A percentile compares a stretch with the other conserved stretches of the same genome.
Conservation (phyloP, 768 basidiomycete genomes). For the Clitopilus hobsonii region DNA sequence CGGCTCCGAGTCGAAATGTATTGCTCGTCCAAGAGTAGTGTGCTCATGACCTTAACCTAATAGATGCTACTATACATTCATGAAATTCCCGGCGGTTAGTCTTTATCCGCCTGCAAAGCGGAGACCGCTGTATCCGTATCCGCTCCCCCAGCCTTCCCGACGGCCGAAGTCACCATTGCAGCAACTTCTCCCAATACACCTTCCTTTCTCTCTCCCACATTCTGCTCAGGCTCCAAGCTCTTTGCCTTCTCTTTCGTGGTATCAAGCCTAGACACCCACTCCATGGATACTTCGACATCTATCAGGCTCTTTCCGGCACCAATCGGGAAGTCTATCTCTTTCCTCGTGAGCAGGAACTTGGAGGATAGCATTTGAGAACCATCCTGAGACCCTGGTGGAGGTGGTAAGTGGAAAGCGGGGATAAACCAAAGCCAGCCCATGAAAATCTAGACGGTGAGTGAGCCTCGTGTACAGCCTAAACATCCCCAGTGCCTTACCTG, state of each 20-base stretch:
- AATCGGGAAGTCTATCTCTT: constrained; percentile 75
- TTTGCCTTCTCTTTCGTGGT: constrained; percentile 2
- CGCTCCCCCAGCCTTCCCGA: background rate
- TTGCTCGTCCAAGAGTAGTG: too few species aligned
- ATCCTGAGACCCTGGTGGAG: constrained; percentile 15
- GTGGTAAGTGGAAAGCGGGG: constrained; percentile 75
- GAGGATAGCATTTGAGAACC: constrained; percentile 15
- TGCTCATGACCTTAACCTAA: too few species aligned
- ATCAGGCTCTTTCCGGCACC: constrained; percentile 66
- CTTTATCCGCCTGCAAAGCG: background rate
- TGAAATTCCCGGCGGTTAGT: background rate
- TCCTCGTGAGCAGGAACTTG: constrained; percentile 43
- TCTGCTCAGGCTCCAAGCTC: background rate
- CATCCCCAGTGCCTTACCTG: too few species aligned
- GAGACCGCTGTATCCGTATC: background rate
- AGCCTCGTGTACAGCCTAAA: too few species aligned
- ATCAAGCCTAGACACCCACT: constrained; percentile 27
- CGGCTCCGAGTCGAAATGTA: too few species aligned
- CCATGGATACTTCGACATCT: constrained; percentile 61
- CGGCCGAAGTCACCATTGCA: background rate
- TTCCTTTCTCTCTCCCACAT: background rate
- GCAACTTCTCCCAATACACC: background rate
- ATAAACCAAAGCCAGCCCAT: constrained; percentile 89
- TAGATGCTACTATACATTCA: too few species aligned
- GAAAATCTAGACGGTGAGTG: constrained; percentile 42